Evolutionary conservation across 108 stramenopile species (phyloP), one percentile per base, ranked within the genome.

Genomic region (Nannochloropsis gaditana): DNA sequence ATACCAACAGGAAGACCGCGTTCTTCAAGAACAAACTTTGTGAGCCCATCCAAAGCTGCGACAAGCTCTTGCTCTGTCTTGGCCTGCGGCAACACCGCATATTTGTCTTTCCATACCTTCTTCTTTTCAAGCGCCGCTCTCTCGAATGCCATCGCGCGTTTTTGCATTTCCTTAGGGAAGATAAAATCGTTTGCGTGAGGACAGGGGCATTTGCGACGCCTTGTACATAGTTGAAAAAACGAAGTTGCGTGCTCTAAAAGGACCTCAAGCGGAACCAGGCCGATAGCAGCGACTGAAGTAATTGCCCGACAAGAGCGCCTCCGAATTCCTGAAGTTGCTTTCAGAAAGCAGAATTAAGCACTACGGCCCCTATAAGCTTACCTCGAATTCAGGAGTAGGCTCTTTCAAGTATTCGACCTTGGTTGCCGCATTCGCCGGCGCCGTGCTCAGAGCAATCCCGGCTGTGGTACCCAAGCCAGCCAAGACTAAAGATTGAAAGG

Each of bases 351-450:
- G 1, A 31, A 31, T 31, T 1, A 31, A 31, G 31, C 1, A 31
- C 31, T 31, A 31, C 31, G 31, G 31, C 31, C 31, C 31, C 31
- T 31, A 31, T 31, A 1, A 31, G n/a, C 59, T 15, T 73, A 73
- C 59, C 59, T 73, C 59, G n/a, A 73, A 73, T n/a, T 73, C 59
- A n/a, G 59, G 59, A 15, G 59, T 73, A 73, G 59, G 59, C 59
- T 73, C 59, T n/a, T 73, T 73, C 3, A 73, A n/a, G 8, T 73
- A 73, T n/a, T 73, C 59, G 59, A 8, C 5, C 59, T 73, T 73
- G 19, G 15, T n/a, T 6, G 15, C n/a, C 6, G 59, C 59, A 73
- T 73, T 73, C n/a, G 59, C 59, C 59, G 59, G 6, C 59, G 59
- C 59, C 59, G n/a, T 6, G 59, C 8, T n/a, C 19, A 15, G 59